A percentile compares a stretch with the other conserved stretches of the same genome.
phyloP scores from a whole-genome alignment of 2,329 filamentous ascomycete species.

The Ophiostoma australiae region DNA sequence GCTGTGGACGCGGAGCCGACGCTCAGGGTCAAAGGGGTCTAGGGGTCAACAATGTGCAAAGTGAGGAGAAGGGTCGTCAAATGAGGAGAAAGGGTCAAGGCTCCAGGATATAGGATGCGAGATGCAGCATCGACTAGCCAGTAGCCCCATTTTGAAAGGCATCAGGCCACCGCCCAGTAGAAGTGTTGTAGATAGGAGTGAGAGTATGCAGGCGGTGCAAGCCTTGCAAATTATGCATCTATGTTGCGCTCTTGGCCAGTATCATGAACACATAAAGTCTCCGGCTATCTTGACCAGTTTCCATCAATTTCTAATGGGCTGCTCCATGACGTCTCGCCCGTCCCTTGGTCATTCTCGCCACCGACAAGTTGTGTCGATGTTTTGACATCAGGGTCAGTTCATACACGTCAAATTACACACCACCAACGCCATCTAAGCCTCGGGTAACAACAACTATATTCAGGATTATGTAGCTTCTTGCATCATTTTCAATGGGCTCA shows the following conservation, averaged over 20 bases:
- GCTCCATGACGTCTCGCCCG: background rate
- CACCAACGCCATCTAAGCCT: background rate
- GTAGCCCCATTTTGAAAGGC: slow-evolving; percentile 5
- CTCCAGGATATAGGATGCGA: background rate
- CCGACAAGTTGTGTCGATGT: background rate
- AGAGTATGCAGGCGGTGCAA: background rate
- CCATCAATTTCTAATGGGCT: background rate
- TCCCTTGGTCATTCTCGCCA: background rate
- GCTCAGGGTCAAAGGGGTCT: background rate
- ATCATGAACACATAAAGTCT: background rate
- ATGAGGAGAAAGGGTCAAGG: slow-evolving; percentile 5
- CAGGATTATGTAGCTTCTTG: background rate
- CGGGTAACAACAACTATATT: background rate
- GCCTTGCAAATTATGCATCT: background rate
- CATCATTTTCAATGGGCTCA: background rate
- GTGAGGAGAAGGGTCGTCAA: background rate
- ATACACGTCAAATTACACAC: background rate
- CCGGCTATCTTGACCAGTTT: background rate
- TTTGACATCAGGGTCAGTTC: slow-evolving; percentile 4
- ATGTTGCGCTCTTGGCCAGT: background rate
- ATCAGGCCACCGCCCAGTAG: background rate
- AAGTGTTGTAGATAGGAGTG: background rate
- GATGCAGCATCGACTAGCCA: background rate
- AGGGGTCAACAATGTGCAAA: background rate
- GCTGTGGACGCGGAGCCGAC: background rate